Percentiles rank a stretch among this genome's conserved stretches.
phyloP scores from a whole-genome alignment of 1,284 basidiomycete species.

The Leccinum fallax region DNA sequence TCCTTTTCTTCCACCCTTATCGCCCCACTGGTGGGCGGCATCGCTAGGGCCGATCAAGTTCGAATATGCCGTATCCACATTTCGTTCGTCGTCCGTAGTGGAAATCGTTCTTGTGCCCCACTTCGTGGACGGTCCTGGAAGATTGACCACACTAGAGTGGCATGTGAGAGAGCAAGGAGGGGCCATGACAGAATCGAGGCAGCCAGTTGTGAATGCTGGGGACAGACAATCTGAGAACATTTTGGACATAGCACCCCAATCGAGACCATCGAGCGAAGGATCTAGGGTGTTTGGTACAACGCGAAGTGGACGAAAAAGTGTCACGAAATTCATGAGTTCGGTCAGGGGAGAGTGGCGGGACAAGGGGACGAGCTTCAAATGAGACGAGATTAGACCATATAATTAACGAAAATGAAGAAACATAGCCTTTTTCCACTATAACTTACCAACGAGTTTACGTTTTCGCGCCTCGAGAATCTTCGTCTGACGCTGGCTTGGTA shows the following conservation, averaged over 20 bases:
- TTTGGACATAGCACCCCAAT: conserved; percentile 67
- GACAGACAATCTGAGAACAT: conserved; percentile 65
- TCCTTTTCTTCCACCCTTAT: conserved; percentile 44
- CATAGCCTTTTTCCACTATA: too few relatives aligned
- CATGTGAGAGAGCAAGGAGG: conserved; percentile 26
- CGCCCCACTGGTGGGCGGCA: conserved; percentile 55
- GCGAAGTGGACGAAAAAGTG: conserved; percentile 72
- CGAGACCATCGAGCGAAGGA: conserved; percentile 59
- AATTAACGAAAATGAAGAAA: neutral
- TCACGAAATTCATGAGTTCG: conserved; percentile 79
- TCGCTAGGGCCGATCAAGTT: conserved; percentile 59
- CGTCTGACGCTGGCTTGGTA: conserved; percentile 55
- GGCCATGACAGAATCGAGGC: conserved; percentile 17
- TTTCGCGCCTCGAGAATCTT: conserved; percentile 42
- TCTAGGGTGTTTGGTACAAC: conserved; percentile 83
- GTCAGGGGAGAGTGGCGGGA: conserved; percentile 85
- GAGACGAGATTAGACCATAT: neutral
- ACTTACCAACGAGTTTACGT: conserved; percentile 61
- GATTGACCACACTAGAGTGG: conserved; percentile 12
- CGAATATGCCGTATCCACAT: conserved; percentile 53
- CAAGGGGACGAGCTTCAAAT: conserved; percentile 72
- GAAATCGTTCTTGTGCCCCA: neutral
- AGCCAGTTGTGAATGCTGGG: conserved; percentile 12
- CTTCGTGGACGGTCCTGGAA: conserved; percentile 16
- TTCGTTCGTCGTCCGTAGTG: conserved; percentile 5